Evolutionary conservation across 2,329 filamentous ascomycete species (phyloP).

Genomic region (Claviceps sp.): DNA sequence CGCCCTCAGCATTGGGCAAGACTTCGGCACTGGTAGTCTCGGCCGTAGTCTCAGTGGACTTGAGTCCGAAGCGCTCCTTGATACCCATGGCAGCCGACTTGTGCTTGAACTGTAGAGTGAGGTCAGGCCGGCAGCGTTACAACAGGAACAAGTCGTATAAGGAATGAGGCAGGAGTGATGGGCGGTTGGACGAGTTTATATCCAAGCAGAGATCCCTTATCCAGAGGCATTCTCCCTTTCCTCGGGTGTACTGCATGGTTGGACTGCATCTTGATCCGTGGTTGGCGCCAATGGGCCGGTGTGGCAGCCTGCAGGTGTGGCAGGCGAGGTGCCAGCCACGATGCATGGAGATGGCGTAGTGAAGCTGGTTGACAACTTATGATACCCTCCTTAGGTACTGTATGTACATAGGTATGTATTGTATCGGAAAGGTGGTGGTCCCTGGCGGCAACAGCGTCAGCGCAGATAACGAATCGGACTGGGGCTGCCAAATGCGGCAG

Average conservation of each 20-base stretch:
- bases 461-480: background rate
- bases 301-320: background rate
- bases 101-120: background rate
- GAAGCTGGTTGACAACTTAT: background rate
- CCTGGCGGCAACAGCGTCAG: no score
- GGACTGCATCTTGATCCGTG: background rate
- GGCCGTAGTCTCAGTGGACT: conserved; percentile 6
- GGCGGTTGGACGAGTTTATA: conserved; percentile 4
- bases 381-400: no score
- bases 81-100: conserved; percentile 10
- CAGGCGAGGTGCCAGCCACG: no score
- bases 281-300: background rate
- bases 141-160: background rate
- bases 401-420: no score
- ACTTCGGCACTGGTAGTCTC: conserved; percentile 11
- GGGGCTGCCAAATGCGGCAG: no score
- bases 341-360: no score
- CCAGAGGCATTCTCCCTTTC: background rate
- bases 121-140: background rate
- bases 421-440: background rate
- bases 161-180: background rate
- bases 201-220: background rate
- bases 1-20: conserved; percentile 8
- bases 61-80: conserved; percentile 10
- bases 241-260: background rate